phyloP scores from a whole-genome alignment of 2,329 filamentous ascomycete genomes.

The Xylariales sp. region DNA sequence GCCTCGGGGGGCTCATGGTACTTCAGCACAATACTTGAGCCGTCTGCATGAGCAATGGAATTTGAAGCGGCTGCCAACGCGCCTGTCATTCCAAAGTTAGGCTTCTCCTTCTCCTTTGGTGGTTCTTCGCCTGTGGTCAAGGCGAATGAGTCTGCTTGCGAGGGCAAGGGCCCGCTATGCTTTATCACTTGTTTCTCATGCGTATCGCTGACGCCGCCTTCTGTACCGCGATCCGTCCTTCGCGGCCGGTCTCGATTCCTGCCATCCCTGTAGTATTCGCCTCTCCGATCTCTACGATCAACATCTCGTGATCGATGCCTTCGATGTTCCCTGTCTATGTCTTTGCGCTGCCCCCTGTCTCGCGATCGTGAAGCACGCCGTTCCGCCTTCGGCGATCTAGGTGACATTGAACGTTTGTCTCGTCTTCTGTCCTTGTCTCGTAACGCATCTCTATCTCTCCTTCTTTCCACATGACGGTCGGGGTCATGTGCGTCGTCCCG shows the following conservation, averaged over 20 bases:
- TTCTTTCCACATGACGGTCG: not conserved
- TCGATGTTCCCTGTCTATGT: conserved; percentile 22
- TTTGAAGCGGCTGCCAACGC: conserved; percentile 86
- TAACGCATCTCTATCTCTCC: conserved; percentile 4
- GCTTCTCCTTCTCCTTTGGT: conserved; percentile 71
- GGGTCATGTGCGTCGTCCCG: not conserved
- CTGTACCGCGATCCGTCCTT: conserved; percentile 17
- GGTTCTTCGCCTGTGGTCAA: conserved; percentile 45
- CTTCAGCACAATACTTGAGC: conserved; percentile 76
- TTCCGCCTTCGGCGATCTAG: conserved; percentile 14
- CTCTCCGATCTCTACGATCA: conserved; percentile 20
- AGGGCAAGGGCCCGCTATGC: conserved; percentile 50
- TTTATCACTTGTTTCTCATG: conserved; percentile 26
- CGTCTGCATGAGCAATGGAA: conserved; percentile 63
- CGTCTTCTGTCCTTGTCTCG: conserved; percentile 15
- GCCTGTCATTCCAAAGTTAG: conserved; percentile 79
- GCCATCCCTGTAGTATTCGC: conserved; percentile 13
- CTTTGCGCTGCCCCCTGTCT: conserved; percentile 22
- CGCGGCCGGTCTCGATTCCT: conserved; percentile 14
- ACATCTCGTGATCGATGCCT: conserved; percentile 29
- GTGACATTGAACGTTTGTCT: conserved; percentile 22
- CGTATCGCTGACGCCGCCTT: conserved; percentile 15
- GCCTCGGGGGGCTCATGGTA: conserved; percentile 95
- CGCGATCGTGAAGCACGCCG: conserved; percentile 16
- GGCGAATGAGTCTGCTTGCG: conserved; percentile 57